Conservation (phyloP, 2,329 filamentous ascomycete species). For the Ceratocystis colombiana region DNA sequence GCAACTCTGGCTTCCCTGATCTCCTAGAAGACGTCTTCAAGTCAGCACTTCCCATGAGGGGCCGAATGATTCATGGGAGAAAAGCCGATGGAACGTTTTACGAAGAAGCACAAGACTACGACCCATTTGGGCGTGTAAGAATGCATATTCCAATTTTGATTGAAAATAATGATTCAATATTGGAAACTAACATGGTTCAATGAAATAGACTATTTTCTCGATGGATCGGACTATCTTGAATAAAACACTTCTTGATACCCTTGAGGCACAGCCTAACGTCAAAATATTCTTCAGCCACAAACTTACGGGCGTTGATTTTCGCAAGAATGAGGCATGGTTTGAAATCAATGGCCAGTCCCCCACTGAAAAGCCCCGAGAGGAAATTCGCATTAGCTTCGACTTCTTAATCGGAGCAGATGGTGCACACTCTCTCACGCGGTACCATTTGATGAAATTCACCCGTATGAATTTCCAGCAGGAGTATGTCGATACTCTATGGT, state of each 20-base stretch:
- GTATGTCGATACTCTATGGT: conserved; percentile 96
- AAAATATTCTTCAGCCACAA: conserved; percentile 90
- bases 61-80: conserved; percentile 86
- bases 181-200: conserved; percentile 21
- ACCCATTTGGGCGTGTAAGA: conserved; percentile 71
- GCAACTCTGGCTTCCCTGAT: conserved; percentile 53
- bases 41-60: conserved; percentile 83
- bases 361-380: conserved; percentile 40
- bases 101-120: conserved; percentile 78
- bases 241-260: conserved; percentile 67
- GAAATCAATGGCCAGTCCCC: conserved; percentile 40
- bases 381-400: conserved; percentile 81
- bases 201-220: conserved; percentile 73
- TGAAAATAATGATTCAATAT: too few species aligned
- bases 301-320: conserved; percentile 80
- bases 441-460: conserved; percentile 91
- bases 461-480: conserved; percentile 85
- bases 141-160: conserved; percentile 4
- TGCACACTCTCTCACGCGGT: conserved; percentile 81
- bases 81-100: conserved; percentile 55
- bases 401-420: conserved; percentile 91
- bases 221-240: conserved; percentile 80
- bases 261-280: conserved; percentile 79
- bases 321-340: conserved; percentile 72
- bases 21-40: conserved; percentile 65